Base-by-base conservation (phyloP, 1,284 basidiomycete genomes). In the Coniferiporia weirii region DNA sequence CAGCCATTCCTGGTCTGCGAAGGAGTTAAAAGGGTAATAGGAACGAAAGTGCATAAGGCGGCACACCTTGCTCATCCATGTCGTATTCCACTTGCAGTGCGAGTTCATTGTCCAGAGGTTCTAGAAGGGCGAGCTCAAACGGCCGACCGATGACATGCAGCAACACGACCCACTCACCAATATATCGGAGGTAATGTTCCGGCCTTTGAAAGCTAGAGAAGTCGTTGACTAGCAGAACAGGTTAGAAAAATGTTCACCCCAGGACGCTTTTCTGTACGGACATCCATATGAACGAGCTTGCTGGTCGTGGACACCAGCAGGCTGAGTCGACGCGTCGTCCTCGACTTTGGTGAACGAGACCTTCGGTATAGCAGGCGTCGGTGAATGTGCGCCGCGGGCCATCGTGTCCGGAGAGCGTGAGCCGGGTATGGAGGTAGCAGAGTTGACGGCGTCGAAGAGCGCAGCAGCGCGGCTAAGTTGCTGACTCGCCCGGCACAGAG, bases 11-110 rank as follows among this genome's bases (percentile, higher is more conserved):
- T 95, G 87, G 73, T 98, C 96, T 95, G 50, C 15, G 9, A 19
- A 12, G 36, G 38, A 34, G 38, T 53, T n/a, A 50, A 48, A 44
- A 45, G 10, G 36, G 52, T 54, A 52, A 60, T 57, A 22, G 47
- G 54, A 57, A 51, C 20, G 3, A 22, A 22, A 5, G 15, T 27
- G 19, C 17, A 38, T 12, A 40, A 12, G 38, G 15, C 44, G 20
- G 38, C 22, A 19, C 46, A 91, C 93, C 95, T 83, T 98, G 96
- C 70, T 98, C 97, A 69, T 99, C 97, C 95, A 99, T 99, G 71
- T 99, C 97, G 77, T 99, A 99, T 72, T 99, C 97, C 50, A 98
- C 96, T 69, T 96, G 94, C 50, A 85, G 83, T 9, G 90, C 89
- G 34, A 98, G 83, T 64, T 99, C 97, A 56, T 83, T 85, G 71